Percentiles rank a stretch among this genome's conserved stretches.
phyloP scores from a whole-genome alignment of 2,329 filamentous ascomycete species.

The Ophiosphaerella korrae region DNA sequence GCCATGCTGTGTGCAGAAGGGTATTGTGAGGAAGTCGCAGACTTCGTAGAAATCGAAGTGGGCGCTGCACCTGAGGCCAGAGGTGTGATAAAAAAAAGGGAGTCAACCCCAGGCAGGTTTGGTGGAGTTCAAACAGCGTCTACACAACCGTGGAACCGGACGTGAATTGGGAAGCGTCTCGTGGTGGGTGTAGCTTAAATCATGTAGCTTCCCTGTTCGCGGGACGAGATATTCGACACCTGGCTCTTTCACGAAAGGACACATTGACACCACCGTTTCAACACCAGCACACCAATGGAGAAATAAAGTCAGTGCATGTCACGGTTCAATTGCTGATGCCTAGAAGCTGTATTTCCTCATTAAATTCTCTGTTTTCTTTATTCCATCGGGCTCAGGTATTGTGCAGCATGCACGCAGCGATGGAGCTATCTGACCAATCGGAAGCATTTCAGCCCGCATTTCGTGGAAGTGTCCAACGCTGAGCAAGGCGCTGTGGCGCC shows the following conservation, averaged over 20 bases:
- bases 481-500: no score
- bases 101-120: slow-evolving; percentile 29
- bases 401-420: background rate
- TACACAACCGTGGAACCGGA: slow-evolving; percentile 22
- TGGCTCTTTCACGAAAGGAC: slow-evolving; percentile 41
- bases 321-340: slow-evolving; percentile 18
- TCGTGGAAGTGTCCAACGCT: background rate
- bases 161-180: slow-evolving; percentile 20
- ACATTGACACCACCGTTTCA: slow-evolving; percentile 33
- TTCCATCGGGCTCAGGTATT: slow-evolving; percentile 1
- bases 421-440: slow-evolving; percentile 21
- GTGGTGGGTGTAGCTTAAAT: slow-evolving; percentile 28
- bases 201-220: slow-evolving; percentile 25
- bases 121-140: slow-evolving; percentile 9
- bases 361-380: background rate
- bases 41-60: slow-evolving; percentile 21
- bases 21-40: slow-evolving; percentile 29
- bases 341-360: background rate
- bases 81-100: slow-evolving; percentile 29
- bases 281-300: slow-evolving; percentile 15
- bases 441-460: slow-evolving; percentile 14
- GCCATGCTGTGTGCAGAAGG: slow-evolving; percentile 48
- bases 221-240: slow-evolving; percentile 29
- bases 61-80: slow-evolving; percentile 3
- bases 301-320: slow-evolving; percentile 15